These are phyloP conservation scores for Rhodomyrtus psidioides DNA, from an alignment of 441 rosid genomes.

Conservation along the genomic window DNA sequence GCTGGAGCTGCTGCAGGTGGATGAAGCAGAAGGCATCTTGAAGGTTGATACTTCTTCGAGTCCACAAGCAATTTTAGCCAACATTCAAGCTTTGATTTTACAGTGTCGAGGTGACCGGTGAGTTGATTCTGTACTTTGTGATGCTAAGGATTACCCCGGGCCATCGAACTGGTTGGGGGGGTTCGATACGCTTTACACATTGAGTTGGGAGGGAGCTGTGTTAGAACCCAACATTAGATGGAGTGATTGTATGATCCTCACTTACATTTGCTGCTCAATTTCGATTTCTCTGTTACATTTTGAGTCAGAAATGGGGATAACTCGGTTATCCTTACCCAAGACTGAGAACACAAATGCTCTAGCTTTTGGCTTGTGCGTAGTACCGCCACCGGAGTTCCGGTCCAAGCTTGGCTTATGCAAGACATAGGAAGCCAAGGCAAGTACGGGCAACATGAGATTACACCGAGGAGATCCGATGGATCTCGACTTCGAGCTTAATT, in stretches of 20 bases:
- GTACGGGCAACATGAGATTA: too few species aligned
- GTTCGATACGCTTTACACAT: background rate
- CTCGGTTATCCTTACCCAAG: background rate
- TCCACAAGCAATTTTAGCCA: constrained; percentile 37
- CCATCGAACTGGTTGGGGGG: background rate
- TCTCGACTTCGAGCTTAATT: too few species aligned
- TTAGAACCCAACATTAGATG: background rate
- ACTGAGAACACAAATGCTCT: background rate
- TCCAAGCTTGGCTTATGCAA: background rate
- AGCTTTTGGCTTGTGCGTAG: background rate
- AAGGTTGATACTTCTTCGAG: constrained; percentile 41
- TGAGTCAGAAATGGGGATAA: background rate
- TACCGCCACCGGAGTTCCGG: fast-evolving
- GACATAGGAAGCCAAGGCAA: background rate
- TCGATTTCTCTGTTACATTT: background rate
- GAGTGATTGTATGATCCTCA: background rate
- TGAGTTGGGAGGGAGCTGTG: background rate
- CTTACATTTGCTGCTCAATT: background rate
- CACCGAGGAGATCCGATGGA: too few species aligned
- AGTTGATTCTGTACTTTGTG: background rate
- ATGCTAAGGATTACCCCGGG: background rate
- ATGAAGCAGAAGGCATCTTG: constrained; percentile 45
- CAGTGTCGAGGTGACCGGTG: background rate
- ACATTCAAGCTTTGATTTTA: background rate
- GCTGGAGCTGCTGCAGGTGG: constrained; percentile 56